A percentile compares a stretch with the other conserved stretches of the same genome.
Evolutionary conservation across 805 yeast species (phyloP).

Genomic region (Pichia pseudocactophila): DNA sequence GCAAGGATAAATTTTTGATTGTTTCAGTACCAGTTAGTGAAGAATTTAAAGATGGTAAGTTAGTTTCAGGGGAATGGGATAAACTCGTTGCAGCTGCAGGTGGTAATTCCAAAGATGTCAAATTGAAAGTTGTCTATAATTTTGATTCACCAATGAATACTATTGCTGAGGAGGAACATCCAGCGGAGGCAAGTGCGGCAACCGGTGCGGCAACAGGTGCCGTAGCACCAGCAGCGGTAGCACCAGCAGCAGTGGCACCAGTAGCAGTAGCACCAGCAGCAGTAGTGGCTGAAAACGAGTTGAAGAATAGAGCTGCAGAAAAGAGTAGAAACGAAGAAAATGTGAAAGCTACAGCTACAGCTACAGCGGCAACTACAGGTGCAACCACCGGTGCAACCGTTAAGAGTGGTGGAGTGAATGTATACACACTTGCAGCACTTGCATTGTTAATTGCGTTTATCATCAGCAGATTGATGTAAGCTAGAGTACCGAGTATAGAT

Average conservation of each 20-base stretch:
- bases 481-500: constrained; percentile 1
- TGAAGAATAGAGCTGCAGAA: too few species aligned
- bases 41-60: constrained; percentile 39
- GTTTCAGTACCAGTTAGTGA: constrained; percentile 73
- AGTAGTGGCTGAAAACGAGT: too few species aligned
- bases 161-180: constrained; percentile 24
- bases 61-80: constrained; percentile 68
- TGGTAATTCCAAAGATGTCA: constrained; percentile 19
- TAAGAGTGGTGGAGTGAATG: too few species aligned
- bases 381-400: too few species aligned
- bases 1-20: constrained; percentile 88
- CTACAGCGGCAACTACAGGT: too few species aligned
- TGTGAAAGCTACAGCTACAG: too few species aligned
- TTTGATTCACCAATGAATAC: constrained; percentile 23
- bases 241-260: not conserved
- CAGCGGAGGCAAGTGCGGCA: constrained; percentile 5
- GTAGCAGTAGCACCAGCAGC: not conserved
- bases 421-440: too few species aligned
- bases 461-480: too few species aligned
- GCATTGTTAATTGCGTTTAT: too few species aligned
- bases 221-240: not conserved
- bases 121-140: constrained; percentile 26
- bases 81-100: constrained; percentile 50
- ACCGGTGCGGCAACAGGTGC: not conserved
- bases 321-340: too few species aligned